Conservation (phyloP, 345 rosid genomes). For the Aethionema arabicum region DNA sequence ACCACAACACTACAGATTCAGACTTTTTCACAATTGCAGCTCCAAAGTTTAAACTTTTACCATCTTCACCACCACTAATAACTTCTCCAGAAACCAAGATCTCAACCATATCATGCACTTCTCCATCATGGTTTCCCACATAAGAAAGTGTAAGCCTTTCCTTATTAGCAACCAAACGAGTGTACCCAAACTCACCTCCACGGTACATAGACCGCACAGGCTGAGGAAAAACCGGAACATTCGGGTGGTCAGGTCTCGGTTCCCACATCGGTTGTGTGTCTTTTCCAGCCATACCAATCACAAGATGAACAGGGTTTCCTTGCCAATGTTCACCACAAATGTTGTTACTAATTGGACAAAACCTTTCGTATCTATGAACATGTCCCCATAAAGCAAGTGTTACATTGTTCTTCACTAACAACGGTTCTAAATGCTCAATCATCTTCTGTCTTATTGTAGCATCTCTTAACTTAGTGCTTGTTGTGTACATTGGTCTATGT, state of each 20-base stretch:
- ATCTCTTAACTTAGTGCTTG: slow-evolving; percentile 62
- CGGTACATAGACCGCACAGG: slow-evolving; percentile 76
- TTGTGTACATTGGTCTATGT: slow-evolving; percentile 95
- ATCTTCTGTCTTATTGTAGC: slow-evolving; percentile 53
- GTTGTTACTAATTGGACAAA: slow-evolving; percentile 80
- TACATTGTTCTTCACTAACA: slow-evolving; percentile 66
- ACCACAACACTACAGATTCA: slow-evolving; percentile 46
- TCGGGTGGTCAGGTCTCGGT: slow-evolving; percentile 67
- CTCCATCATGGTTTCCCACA: slow-evolving; percentile 85
- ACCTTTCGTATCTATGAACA: slow-evolving; percentile 90
- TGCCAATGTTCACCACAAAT: slow-evolving; percentile 62
- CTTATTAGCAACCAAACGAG: slow-evolving; percentile 72
- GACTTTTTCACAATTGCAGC: slow-evolving; percentile 7
- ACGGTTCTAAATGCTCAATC: slow-evolving; percentile 81
- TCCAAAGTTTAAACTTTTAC: slow-evolving; percentile 19
- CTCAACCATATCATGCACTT: slow-evolving; percentile 83
- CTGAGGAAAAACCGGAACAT: slow-evolving; percentile 71
- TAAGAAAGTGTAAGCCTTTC: slow-evolving; percentile 71
- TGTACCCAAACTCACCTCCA: slow-evolving; percentile 91
- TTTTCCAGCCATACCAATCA: slow-evolving; percentile 96
- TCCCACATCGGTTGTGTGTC: slow-evolving; percentile 89
- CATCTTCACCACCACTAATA: slow-evolving; percentile 40
- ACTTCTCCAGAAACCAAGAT: slow-evolving; percentile 74
- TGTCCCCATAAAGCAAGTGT: slow-evolving; percentile 95
- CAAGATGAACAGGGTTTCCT: slow-evolving; percentile 74